Evolutionary conservation across 1,284 basidiomycete genomes (phyloP).

Genomic region (Microbotryum intermedium): DNA sequence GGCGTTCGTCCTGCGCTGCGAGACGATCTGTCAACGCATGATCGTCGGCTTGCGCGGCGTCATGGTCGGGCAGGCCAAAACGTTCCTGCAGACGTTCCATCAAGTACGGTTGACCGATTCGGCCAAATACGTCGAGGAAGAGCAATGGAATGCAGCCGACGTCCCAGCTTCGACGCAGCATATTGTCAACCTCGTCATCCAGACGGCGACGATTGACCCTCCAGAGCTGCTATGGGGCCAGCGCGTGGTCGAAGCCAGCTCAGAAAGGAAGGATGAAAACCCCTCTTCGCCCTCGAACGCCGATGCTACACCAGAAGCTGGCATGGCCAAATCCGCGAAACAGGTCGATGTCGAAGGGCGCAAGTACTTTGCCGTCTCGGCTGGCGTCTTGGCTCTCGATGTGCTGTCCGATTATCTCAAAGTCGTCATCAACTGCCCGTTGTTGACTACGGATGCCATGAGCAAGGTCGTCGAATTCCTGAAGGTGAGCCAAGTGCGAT

Average conservation of each 20-base stretch:
- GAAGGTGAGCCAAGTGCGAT: slow-evolving; percentile 56
- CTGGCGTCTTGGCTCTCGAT: slow-evolving; percentile 67
- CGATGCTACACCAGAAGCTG: slow-evolving; percentile 24
- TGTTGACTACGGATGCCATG: slow-evolving; percentile 90
- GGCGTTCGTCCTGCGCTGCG: slow-evolving; percentile 79
- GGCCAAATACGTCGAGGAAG: slow-evolving; percentile 84
- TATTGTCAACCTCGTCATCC: slow-evolving; percentile 63
- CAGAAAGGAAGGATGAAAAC: neutral
- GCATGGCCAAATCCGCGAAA: slow-evolving; percentile 48
- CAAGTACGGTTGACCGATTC: slow-evolving; percentile 68
- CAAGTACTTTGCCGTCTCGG: slow-evolving; percentile 74
- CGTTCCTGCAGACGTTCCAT: slow-evolving; percentile 79
- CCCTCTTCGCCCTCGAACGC: neutral
- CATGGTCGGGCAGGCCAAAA: slow-evolving; percentile 74
- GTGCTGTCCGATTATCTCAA: slow-evolving; percentile 78
- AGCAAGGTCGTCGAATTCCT: slow-evolving; percentile 87
- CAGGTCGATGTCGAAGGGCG: slow-evolving; percentile 74
- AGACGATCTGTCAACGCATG: slow-evolving; percentile 77
- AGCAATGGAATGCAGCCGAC: slow-evolving; percentile 76
- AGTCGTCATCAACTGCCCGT: slow-evolving; percentile 76
- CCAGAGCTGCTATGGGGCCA: slow-evolving; percentile 52
- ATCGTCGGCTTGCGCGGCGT: slow-evolving; percentile 81
- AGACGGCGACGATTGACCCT: slow-evolving; percentile 73
- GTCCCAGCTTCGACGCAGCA: slow-evolving; percentile 59
- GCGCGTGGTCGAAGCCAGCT: neutral